Base-by-base conservation (phyloP, 345 rosid genomes). In the Orychophragmus violaceus region DNA sequence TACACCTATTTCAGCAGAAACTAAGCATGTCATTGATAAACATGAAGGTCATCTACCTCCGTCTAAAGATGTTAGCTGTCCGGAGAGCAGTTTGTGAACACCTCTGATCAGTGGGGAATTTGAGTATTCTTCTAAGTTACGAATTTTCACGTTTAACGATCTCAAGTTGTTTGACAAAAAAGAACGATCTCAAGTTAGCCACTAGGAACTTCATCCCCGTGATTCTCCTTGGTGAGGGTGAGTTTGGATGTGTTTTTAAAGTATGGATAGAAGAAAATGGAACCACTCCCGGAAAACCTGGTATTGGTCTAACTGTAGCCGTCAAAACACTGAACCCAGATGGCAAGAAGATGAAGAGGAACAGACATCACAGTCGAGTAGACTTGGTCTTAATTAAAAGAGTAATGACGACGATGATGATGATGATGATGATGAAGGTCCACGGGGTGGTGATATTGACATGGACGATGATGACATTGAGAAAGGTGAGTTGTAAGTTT, bases 191-290 rank as follows among this genome's bases (percentile, higher is more conserved):
- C 25, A 87, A 85, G 77, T 76, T 77, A 60, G 90, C 90, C 0
- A 85, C 95, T 2, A 79, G 95, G 64, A 87, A 85, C 71, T 87
- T 87, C 74, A 82, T 88, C 76, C 94, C 90, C 5, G 90, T 85
- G 62, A 82, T 87, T 76, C 88, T 87, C 70, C 90, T 87, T 2
- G 94, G 94, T 17, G 90, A 85, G 71, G 94, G 94, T 62, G 97
- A 96, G n/a, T 90, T 90, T 76, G 96, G 97, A 52, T 90, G 91
- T 63, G 97, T 90, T 62, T 90, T 87, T 59, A 90, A 90, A 76
- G 97, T 92, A 49, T 90, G 91, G 95, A 88, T 90, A 12, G 91
- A 82, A 65, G 96, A 90, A 71, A 83, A 82, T 71, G 96, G 97
- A 70, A 86, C 96, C 49, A 83, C 93, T 58, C 89, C 97, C 0